These are phyloP conservation scores for Kandelia obovata DNA, from an alignment of 345 rosid genomes.

Conservation along the genomic window DNA sequence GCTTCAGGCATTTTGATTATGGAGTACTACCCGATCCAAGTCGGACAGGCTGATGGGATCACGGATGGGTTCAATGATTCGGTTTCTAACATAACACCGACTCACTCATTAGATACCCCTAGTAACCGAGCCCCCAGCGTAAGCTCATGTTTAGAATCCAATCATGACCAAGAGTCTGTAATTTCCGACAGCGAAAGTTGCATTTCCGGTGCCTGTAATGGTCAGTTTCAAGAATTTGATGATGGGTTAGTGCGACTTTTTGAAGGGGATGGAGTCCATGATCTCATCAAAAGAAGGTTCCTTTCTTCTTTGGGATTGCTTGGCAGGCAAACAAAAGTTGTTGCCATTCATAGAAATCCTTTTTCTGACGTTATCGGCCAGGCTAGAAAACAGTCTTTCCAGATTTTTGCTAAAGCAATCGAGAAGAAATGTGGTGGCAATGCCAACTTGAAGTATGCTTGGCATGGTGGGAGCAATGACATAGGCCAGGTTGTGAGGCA, in stretches of 20 bases:
- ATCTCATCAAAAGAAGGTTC: slow-evolving; percentile 42
- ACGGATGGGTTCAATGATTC: slow-evolving; percentile 1
- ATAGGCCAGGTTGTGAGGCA: slow-evolving; percentile 42
- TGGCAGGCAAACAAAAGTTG: slow-evolving; percentile 34
- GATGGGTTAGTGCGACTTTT: slow-evolving; percentile 35
- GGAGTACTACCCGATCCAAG: slow-evolving; percentile 7
- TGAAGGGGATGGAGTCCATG: slow-evolving; percentile 49
- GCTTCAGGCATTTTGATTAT: neutral
- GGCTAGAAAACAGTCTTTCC: slow-evolving; percentile 56
- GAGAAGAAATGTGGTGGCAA: slow-evolving; percentile 46
- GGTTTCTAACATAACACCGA: neutral
- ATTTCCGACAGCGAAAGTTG: slow-evolving; percentile 59
- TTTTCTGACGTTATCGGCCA: slow-evolving; percentile 28
- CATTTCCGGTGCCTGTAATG: slow-evolving; percentile 22
- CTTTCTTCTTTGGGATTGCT: slow-evolving; percentile 38
- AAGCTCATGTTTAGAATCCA: slow-evolving; percentile 17
- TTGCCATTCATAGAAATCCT: slow-evolving; percentile 46
- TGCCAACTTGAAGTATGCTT: slow-evolving; percentile 57
- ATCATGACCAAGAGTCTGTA: slow-evolving; percentile 28
- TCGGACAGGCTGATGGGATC: slow-evolving; percentile 4
- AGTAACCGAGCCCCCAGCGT: neutral
- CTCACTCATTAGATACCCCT: neutral
- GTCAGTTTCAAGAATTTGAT: slow-evolving; percentile 2
- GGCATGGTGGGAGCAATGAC: slow-evolving; percentile 59
- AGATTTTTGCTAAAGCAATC: slow-evolving; percentile 47